Base-by-base conservation (phyloP, 2,329 filamentous ascomycete species). In the Colletotrichum melonis region DNA sequence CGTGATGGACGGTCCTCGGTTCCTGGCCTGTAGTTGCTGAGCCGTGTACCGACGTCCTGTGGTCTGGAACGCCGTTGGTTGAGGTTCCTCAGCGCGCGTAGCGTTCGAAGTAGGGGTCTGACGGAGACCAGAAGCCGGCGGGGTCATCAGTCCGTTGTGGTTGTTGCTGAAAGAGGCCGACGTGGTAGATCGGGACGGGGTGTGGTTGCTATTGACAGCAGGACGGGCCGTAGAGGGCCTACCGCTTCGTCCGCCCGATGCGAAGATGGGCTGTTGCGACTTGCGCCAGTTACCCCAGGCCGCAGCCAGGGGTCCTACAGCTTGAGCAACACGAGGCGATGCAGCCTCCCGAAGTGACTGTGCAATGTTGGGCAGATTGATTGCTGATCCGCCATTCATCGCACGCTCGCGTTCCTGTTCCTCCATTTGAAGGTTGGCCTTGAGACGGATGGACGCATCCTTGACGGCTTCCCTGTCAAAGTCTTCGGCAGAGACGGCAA, bases 221-320 rank as follows among this genome's bases (percentile, higher is more conserved):
- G 88, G 85, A n/a, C 70, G 49, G 19, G 67, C 63, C 9, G 67
- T 59, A 24, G 70, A 63, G 7, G 70, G 70, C 11, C 70, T 60
- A 8, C 54, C 55, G 11, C 30, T 56, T 3, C 63, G 63, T 56
- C 65, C 65, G 14, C 64, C 70, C 7, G 88, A 86, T 67, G 81
- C 81, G 75, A 88, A 85, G 19, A 84, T 83, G 6, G 84, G 84
- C 69, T 90, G 89, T 77, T 87, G 88, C 19, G 89, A 90, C 80
- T 93, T 96, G 65, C 95, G 92, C 96, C 96, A 98, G 82, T 93
- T 98, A 59, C 95, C 95, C 91, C 95, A 97, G n/a, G 95, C 96
- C n/a, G 95, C 95, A n/a, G 95, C 90, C 49, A 92, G 81, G 28
- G 90, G 91, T 1, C 90, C 94, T 28, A 98, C 92, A 4, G 93